Base-by-base conservation (phyloP, 2,329 filamentous ascomycete genomes). In the Domatiomyces globalis region DNA sequence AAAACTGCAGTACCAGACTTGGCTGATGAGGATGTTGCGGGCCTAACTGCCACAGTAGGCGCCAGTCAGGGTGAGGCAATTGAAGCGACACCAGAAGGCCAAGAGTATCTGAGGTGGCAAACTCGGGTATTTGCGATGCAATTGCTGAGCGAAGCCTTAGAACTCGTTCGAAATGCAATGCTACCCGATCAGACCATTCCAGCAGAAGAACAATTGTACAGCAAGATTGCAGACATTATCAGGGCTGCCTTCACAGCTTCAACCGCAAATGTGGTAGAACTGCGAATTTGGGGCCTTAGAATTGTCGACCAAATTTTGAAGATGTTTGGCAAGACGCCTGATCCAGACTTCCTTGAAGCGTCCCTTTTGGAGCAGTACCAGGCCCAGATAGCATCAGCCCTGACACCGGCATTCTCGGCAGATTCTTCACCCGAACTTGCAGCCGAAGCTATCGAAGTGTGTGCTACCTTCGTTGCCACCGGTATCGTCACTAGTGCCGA, bases 291-390 rank as follows among this genome's bases (percentile, higher is more conserved):
- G 74, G 92, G 92, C 22, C 70, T 98, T 56, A 89, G 89, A 65
- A 94, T 98, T 50, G 88, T 98, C 51, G 89, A 94, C 54, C 86
- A 89, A 52, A 81, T 96, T 8, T 73, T 98, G 48, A 94, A 89
- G 64, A 43, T 95, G 74, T 98, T 98, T 70, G 92, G 92, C 50
- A 90, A 88, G 64, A 88, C 86, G 1, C 86, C 90, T 1, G 92
- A 98, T 68, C 94, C 92, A 0, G 92, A 98, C 65, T 98, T 98
- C 63, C 80, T 90, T n/a, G 92, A 98, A 68, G 92, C 86, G 0
- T 94, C 94, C 69, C 75, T 98, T 15, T 76, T 98, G 3, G 94
- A 98, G 66, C 92, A 98, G 67, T 98, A 98, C 63, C 94, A 98
- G 68, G 92, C 92, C 4, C 92, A 98, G 65, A 98, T 98, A 64